These are phyloP conservation scores for Aspergillus heteromorphus DNA, from an alignment of 495 filamentous ascomycete genomes.

Conservation along the genomic window DNA sequence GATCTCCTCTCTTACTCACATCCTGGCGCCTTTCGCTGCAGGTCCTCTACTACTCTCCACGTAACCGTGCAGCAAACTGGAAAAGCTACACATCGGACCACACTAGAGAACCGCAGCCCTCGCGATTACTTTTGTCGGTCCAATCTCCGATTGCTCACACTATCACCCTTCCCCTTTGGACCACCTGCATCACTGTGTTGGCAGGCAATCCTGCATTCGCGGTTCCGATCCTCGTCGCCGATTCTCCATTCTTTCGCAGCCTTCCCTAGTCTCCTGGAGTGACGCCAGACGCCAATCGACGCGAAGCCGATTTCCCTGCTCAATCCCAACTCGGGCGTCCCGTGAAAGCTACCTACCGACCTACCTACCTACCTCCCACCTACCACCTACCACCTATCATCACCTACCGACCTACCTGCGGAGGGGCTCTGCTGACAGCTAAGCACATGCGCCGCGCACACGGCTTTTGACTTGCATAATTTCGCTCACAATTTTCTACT, in stretches of 20 bases:
- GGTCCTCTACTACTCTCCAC: conserved; percentile 32
- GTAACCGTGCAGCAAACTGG: conserved; percentile 39
- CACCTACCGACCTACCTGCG: conserved; percentile 12
- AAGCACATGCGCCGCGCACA: conserved; percentile 21
- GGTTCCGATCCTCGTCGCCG: conserved; percentile 16
- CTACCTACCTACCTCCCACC: too few relatives aligned
- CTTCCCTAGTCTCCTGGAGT: conserved; percentile 14
- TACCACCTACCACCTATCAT: too few relatives aligned
- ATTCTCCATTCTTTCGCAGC: conserved; percentile 22
- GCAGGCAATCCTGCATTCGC: conserved; percentile 33
- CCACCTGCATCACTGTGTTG: conserved; percentile 41
- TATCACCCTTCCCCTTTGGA: conserved; percentile 37
- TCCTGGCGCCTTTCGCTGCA: conserved; percentile 23
- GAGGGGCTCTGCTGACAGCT: conserved; percentile 25
- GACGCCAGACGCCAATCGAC: conserved; percentile 26
- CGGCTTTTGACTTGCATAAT: conserved; percentile 20
- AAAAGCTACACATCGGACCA: conserved; percentile 27
- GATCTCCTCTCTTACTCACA: conserved; percentile 27
- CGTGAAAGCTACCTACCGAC: conserved; percentile 6
- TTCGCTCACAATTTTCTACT: conserved; percentile 8
- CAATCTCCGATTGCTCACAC: conserved; percentile 33
- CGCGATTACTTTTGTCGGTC: conserved; percentile 24
- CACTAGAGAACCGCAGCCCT: conserved; percentile 29
- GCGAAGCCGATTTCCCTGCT: conserved; percentile 11
- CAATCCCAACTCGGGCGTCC: conserved; percentile 11